Percentiles rank a stretch among this genome's conserved stretches.
phyloP scores from a whole-genome alignment of 2,329 filamentous ascomycete genomes.

The Microascus cirrosus region DNA sequence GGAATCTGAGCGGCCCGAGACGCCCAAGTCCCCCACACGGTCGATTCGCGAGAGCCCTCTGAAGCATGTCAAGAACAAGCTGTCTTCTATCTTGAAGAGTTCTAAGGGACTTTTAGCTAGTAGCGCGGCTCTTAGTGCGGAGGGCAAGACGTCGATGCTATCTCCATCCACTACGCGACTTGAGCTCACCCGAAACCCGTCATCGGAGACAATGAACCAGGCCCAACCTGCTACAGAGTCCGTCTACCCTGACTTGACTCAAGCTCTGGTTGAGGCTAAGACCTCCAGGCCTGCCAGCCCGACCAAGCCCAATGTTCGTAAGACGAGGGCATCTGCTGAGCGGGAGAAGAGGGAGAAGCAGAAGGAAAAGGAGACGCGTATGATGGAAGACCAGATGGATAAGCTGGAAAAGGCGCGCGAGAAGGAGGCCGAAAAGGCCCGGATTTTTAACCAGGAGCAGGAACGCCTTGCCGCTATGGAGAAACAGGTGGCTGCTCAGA shows the following conservation, averaged over 20 bases:
- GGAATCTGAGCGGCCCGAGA: slow-evolving; percentile 28
- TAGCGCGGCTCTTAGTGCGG: slow-evolving; percentile 52
- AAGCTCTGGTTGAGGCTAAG: slow-evolving; percentile 16
- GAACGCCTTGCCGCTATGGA: slow-evolving; percentile 42
- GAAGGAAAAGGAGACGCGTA: slow-evolving; percentile 53
- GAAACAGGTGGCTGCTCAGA: slow-evolving; percentile 39
- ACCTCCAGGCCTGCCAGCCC: slow-evolving; percentile 22
- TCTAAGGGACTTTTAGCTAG: slow-evolving; percentile 80
- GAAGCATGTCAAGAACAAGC: slow-evolving; percentile 84
- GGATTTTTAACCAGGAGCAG: slow-evolving; percentile 45
- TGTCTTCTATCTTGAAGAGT: slow-evolving; percentile 82
- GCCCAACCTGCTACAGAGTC: slow-evolving; percentile 18
- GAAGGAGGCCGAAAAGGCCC: slow-evolving; percentile 59
- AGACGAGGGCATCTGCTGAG: slow-evolving; percentile 48
- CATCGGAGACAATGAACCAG: slow-evolving; percentile 34
- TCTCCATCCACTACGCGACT: slow-evolving; percentile 40
- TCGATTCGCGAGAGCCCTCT: slow-evolving; percentile 62
- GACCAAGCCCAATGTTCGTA: slow-evolving; percentile 30
- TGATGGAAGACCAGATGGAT: slow-evolving; percentile 46
- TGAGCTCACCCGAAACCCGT: slow-evolving; percentile 29
- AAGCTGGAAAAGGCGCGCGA: slow-evolving; percentile 58
- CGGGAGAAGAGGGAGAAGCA: slow-evolving; percentile 55
- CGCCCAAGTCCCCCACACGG: slow-evolving; percentile 47
- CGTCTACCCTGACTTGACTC: slow-evolving; percentile 34
- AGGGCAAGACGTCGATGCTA: slow-evolving; percentile 46